Base-by-base conservation (phyloP, 768 basidiomycete genomes). In the Ramaria sp. region DNA sequence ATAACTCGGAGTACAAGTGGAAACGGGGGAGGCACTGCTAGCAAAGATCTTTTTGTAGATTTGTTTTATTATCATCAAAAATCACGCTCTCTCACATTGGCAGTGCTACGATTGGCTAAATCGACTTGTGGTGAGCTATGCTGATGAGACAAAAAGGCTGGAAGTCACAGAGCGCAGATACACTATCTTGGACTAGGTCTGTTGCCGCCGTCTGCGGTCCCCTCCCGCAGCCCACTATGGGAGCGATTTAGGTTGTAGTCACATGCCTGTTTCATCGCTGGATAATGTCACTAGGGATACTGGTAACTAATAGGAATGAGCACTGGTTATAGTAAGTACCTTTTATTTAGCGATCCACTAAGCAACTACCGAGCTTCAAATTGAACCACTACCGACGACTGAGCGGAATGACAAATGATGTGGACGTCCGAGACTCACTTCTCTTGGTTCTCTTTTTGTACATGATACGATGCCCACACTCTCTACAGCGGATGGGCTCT, bases 401-500 rank as follows among this genome's bases (percentile, higher is more conserved):
- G 38, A 47, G 42, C 16, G 22, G 24, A 43, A 20, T 45, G 18
- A 52, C 32, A 49, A 37, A 20, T 6, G 44, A 43, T 18, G 39
- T 18, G 50, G 43, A 16, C 51, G 61, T 48, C 37, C n/a, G n/a
- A 43, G 30, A 73, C 92, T 66, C 62, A 97, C 95, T 94, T 75
- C 91, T 76, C 64, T 79, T 88, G 22, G 93, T 95, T 63, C 95
- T 74, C 69, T 94, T 96, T 72, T 98, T 98, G 71, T 96, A 97
- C 90, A 98, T 93, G 66, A 98, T 95, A 50, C 95, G 82, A 69
- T 97, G 95, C 3, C 95, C 95, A 64, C 95, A 98, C 65, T 97
- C 92, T 61, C 88, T 78, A 70, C 95, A 98, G 55, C 95, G 85
- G 59, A 97, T 94, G 41, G 91, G 90, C 66, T 98, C 95, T 56